These are phyloP conservation scores for Zasmidium cellare DNA, from an alignment of 2,329 filamentous ascomycete species.

Conservation along the genomic window DNA sequence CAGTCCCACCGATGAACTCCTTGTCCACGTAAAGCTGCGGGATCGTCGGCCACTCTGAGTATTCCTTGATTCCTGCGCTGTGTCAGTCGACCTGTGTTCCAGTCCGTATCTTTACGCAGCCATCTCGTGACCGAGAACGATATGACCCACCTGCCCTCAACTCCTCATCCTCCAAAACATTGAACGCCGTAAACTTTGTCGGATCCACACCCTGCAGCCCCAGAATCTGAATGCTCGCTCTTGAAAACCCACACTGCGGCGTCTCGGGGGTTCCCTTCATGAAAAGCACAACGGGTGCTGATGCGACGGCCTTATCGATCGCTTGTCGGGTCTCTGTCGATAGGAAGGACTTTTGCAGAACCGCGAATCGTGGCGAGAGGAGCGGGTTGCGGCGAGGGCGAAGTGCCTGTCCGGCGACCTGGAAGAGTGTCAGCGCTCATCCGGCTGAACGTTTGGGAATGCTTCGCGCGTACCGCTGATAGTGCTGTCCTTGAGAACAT, in stretches of 20 bases:
- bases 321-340: constrained; percentile 77
- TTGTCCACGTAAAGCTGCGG: constrained; percentile 93
- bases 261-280: constrained; percentile 99
- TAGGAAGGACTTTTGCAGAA: constrained; percentile 64
- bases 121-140: background rate
- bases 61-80: constrained; percentile 87
- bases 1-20: constrained; percentile 96
- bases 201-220: constrained; percentile 94
- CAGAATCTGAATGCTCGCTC: constrained; percentile 91
- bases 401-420: constrained; percentile 50
- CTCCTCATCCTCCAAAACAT: constrained; percentile 89
- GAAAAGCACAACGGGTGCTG: constrained; percentile 92
- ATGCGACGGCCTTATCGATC: constrained; percentile 86
- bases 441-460: background rate
- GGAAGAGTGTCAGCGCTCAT: constrained; percentile 5
- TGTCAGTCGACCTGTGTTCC: background rate
- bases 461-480: constrained; percentile 22
- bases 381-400: constrained; percentile 42
- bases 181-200: constrained; percentile 95
- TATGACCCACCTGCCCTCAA: constrained; percentile 68
- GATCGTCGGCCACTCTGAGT: constrained; percentile 98
- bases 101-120: background rate
- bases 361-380: constrained; percentile 46
- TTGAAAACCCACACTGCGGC: constrained; percentile 95
- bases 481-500: constrained; percentile 34